These are phyloP conservation scores for Herpetomonas samuelpessoai DNA, from an alignment of 208 protist species.

Conservation along the genomic window DNA sequence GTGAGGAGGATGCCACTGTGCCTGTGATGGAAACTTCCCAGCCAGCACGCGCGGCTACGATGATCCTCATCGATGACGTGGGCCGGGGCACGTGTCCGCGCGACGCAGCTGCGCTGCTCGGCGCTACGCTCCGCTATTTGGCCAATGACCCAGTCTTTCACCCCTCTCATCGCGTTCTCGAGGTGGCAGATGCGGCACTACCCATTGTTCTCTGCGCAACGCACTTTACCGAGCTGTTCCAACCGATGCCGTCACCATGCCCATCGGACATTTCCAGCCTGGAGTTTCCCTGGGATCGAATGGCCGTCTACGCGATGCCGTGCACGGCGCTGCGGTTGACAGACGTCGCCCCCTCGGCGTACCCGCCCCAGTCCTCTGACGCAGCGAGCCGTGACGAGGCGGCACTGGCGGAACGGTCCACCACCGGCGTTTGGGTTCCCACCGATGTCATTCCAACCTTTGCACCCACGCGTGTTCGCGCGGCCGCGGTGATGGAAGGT, in stretches of 20 bases:
- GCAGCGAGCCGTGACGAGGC: no score
- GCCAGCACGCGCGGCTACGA: neutral
- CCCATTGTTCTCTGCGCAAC: conserved; percentile 68
- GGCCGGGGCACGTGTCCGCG: conserved; percentile 90
- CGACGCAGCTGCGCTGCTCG: conserved; percentile 84
- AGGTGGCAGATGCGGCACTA: neutral
- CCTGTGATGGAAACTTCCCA: neutral
- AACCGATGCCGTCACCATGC: neutral
- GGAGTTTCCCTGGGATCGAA: neutral
- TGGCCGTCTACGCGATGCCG: neutral
- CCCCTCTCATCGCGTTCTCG: neutral
- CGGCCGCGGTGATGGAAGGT: no score
- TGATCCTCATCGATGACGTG: conserved; percentile 94
- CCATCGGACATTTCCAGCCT: no score
- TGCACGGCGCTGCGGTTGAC: no score
- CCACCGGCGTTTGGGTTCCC: no score
- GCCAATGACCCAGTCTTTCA: conserved; percentile 7
- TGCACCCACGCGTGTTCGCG: conserved; percentile 26
- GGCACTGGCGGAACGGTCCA: no score
- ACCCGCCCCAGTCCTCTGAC: no score
- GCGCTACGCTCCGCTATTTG: conserved; percentile 52
- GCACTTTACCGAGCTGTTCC: conserved; percentile 66
- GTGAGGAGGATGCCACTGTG: neutral
- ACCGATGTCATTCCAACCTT: conserved; percentile 45
- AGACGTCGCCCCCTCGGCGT: no score